Evolutionary conservation across 306 rosid species (phyloP).

Genomic region (Sesbania bispinosa): DNA sequence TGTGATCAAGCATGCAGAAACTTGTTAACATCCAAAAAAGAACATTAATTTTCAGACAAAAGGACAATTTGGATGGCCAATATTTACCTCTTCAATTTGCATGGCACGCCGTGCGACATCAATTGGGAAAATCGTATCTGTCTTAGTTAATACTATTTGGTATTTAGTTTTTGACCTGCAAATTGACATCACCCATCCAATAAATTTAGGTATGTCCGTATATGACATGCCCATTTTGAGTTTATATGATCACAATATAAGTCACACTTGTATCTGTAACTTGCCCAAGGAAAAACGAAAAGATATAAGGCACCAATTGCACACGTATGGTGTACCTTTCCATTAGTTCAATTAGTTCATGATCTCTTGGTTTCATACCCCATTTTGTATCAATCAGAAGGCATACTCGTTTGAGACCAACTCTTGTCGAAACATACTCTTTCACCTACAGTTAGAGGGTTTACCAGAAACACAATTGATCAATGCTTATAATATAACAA

Average conservation of each 20-base stretch:
- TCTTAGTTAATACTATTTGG: conserved; percentile 83
- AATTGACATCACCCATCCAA: conserved; percentile 20
- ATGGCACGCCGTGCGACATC: conserved; percentile 91
- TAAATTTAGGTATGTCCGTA: background rate
- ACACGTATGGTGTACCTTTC: conserved; percentile 59
- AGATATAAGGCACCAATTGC: background rate
- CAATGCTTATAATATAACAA: background rate
- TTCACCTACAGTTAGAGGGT: conserved; percentile 59
- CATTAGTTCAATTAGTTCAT: conserved; percentile 79
- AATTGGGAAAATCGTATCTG: conserved; percentile 75
- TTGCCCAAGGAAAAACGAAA: background rate
- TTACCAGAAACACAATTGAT: background rate
- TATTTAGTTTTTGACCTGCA: conserved; percentile 85
- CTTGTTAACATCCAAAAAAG: conserved; percentile 30
- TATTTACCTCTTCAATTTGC: conserved; percentile 89
- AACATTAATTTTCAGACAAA: background rate
- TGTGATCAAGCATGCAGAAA: conserved; percentile 30
- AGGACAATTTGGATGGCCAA: background rate
- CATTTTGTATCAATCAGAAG: conserved; percentile 89
- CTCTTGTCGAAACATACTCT: conserved; percentile 86
- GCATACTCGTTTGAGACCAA: conserved; percentile 82
- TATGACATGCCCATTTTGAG: background rate
- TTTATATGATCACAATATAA: conserved; percentile 1
- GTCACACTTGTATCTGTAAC: background rate
- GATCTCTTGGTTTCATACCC: conserved; percentile 97